phyloP scores from a whole-genome alignment of 2,329 filamentous ascomycete genomes.

The Cucurbitaria berberidis region DNA sequence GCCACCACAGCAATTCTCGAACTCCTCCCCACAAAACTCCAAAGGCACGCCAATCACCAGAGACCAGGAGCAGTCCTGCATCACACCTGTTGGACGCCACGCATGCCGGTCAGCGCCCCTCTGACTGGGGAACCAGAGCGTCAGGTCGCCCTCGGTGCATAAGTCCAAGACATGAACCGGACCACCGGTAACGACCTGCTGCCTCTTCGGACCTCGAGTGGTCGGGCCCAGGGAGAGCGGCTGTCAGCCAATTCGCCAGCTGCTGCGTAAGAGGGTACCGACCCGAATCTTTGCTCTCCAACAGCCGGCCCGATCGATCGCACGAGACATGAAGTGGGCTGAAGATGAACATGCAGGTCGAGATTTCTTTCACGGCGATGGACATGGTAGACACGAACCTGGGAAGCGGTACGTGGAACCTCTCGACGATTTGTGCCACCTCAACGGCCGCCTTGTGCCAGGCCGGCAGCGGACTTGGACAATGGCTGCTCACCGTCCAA shows the following conservation, averaged over 20 bases:
- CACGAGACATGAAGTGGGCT: not conserved
- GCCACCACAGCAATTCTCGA: not conserved
- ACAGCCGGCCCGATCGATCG: not conserved
- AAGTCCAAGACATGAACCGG: slow-evolving; percentile 7
- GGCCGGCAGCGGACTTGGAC: not conserved
- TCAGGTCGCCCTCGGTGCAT: not conserved
- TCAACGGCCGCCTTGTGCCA: not conserved
- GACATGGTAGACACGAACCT: not conserved
- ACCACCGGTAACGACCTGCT: not conserved
- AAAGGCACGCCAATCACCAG: not conserved
- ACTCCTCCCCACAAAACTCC: not conserved
- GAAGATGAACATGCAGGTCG: not conserved
- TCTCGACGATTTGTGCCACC: not conserved
- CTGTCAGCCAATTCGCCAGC: slow-evolving; percentile 2
- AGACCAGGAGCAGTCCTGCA: not conserved
- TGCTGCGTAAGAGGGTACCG: not conserved
- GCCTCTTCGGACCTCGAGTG: slow-evolving; percentile 1
- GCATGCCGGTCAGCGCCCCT: not conserved
- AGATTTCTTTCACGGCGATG: not conserved
- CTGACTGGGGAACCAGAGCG: not conserved
- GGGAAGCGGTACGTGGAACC: not conserved
- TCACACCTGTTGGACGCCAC: not conserved
- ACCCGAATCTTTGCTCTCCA: not conserved
- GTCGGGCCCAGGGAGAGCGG: slow-evolving; percentile 1
- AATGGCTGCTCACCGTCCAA: not conserved